Conservation (phyloP, 495 filamentous ascomycete species). For the Margaritispora aquatica region DNA sequence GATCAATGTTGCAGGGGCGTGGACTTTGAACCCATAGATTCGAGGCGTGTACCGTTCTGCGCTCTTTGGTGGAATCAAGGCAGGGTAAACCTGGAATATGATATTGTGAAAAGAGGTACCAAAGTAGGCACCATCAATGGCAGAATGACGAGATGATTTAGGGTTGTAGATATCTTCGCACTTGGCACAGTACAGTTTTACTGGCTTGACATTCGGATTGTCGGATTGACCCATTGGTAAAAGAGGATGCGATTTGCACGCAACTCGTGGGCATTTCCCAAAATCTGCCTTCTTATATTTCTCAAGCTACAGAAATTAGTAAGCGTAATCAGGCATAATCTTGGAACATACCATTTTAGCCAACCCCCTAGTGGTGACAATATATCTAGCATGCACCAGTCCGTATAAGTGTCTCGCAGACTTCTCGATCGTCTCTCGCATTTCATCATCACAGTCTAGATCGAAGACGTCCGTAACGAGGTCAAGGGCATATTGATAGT, state of each 20-base stretch:
- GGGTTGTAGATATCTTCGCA: constrained; percentile 99
- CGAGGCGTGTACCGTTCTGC: constrained; percentile 78
- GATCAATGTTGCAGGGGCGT: constrained; percentile 78
- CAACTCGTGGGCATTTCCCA: constrained; percentile 93
- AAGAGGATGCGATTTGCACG: constrained; percentile 85
- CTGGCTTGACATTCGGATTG: constrained; percentile 72
- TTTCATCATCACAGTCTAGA: constrained; percentile 96
- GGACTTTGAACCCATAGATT: constrained; percentile 92
- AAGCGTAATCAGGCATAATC: constrained; percentile 8
- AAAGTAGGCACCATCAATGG: constrained; percentile 97
- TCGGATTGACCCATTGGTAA: constrained; percentile 92
- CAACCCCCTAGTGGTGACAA: constrained; percentile 89
- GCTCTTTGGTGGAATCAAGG: constrained; percentile 78
- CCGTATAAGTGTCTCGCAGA: constrained; percentile 95
- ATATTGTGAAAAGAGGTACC: constrained; percentile 98
- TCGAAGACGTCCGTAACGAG: constrained; percentile 99
- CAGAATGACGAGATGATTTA: constrained; percentile 91
- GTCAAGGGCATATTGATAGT: constrained; percentile 98
- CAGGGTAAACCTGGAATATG: constrained; percentile 95
- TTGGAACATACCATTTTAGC: constrained; percentile 79
- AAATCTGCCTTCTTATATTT: constrained; percentile 99
- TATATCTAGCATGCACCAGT: constrained; percentile 92
- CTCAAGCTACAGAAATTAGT: constrained; percentile 59
- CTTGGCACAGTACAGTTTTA: constrained; percentile 92
- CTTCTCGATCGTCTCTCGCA: constrained; percentile 97